phyloP scores from a whole-genome alignment of 768 basidiomycete genomes.

The Termitomyces sp. region DNA sequence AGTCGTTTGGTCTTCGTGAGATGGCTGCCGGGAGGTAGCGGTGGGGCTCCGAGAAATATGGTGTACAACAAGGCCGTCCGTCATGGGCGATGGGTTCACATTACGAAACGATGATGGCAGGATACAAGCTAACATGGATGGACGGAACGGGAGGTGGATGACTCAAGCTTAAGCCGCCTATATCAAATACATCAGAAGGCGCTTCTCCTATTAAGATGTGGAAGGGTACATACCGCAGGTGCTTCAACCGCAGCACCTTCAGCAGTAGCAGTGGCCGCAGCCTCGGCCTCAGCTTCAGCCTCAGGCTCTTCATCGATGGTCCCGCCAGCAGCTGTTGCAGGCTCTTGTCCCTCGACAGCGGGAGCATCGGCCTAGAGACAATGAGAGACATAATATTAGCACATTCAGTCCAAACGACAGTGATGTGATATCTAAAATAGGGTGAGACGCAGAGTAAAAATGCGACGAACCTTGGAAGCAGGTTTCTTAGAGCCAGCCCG shows the following conservation, averaged over 20 bases:
- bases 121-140: conserved; percentile 13
- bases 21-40: not conserved
- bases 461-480: conserved; percentile 51
- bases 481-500: conserved; percentile 63
- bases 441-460: not conserved
- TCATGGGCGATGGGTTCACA: conserved; percentile 9
- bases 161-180: conserved; percentile 6
- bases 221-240: conserved; percentile 1
- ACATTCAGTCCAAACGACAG: not conserved
- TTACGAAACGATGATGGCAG: conserved; percentile 11
- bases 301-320: conserved; percentile 60
- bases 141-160: conserved; percentile 3
- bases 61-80: conserved; percentile 14
- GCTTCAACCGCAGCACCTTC: not conserved
- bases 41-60: conserved; percentile 10
- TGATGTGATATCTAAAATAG: not conserved
- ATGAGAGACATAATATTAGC: not conserved
- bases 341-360: conserved; percentile 37
- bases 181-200: not conserved
- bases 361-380: conserved; percentile 22
- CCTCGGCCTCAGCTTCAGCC: conserved; percentile 33
- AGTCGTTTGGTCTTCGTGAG: conserved; percentile 4
- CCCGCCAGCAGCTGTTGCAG: conserved; percentile 33
- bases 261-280: not conserved
- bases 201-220: not conserved